phyloP scores from a whole-genome alignment of 129 eudicot species.

The Escallonia herrerae region DNA sequence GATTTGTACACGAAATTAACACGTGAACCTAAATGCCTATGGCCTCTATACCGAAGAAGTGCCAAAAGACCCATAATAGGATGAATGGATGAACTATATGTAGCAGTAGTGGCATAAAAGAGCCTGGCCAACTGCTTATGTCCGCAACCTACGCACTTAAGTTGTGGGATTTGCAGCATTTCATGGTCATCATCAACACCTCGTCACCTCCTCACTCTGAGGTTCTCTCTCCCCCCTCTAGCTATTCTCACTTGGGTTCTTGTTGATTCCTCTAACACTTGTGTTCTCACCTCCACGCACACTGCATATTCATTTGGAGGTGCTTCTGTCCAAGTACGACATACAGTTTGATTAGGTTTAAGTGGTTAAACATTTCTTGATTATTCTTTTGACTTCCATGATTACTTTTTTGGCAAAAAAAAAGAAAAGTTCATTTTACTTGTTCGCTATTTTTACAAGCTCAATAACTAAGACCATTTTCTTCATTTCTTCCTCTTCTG shows the following conservation, averaged over 20 bases:
- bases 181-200: constrained; percentile 72
- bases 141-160: constrained; percentile 61
- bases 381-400: neutral
- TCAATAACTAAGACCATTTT: too few species aligned
- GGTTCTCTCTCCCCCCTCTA: constrained; percentile 9
- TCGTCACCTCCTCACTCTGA: constrained; percentile 36
- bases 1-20: too few species aligned
- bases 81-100: constrained; percentile 48
- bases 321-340: too few species aligned
- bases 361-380: neutral
- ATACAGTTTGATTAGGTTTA: too few species aligned
- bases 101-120: constrained; percentile 59
- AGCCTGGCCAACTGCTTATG: constrained; percentile 61
- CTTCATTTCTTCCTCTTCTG: too few species aligned
- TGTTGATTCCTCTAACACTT: neutral
- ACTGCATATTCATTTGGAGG: too few species aligned
- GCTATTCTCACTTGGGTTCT: neutral
- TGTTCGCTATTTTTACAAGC: too few species aligned
- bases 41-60: neutral
- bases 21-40: too few species aligned
- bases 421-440: too few species aligned
- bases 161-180: constrained; percentile 72
- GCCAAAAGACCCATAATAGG: neutral
- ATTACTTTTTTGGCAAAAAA: too few species aligned
- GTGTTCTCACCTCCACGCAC: neutral